These are phyloP conservation scores for Macrocybe sp. DNA, from an alignment of 1,284 basidiomycete species.

Conservation along the genomic window DNA sequence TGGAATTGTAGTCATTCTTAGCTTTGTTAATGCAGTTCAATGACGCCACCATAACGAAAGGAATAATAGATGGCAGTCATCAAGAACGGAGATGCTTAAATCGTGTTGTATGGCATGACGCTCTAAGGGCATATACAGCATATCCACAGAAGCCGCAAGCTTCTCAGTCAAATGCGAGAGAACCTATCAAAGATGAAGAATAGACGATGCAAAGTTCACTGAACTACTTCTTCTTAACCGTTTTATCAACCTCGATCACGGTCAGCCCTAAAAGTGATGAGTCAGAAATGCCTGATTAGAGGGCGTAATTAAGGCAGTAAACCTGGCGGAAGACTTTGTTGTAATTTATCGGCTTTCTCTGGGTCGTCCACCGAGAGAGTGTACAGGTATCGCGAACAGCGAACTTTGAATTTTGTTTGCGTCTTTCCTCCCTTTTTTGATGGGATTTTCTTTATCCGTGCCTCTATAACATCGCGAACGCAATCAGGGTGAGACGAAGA, in stretches of 20 bases:
- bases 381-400: slow-evolving; percentile 97
- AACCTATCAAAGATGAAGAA: background rate
- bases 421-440: slow-evolving; percentile 70
- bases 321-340: slow-evolving; percentile 95
- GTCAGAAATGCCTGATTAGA: background rate
- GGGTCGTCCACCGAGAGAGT: slow-evolving; percentile 93
- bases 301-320: slow-evolving; percentile 26
- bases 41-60: too few relatives aligned
- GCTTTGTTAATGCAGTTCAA: too few relatives aligned
- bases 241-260: slow-evolving; percentile 60
- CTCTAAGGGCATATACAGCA: background rate
- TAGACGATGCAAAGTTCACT: background rate
- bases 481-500: slow-evolving; percentile 1
- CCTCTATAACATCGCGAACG: slow-evolving; percentile 49
- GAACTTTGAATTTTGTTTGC: slow-evolving; percentile 98
- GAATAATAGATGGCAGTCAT: too few relatives aligned
- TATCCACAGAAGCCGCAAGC: slow-evolving; percentile 4
- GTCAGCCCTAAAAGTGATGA: slow-evolving; percentile 43
- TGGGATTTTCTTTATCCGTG: slow-evolving; percentile 93
- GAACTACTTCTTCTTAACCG: slow-evolving; percentile 64
- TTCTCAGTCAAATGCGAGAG: background rate
- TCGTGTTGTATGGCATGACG: too few relatives aligned
- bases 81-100: too few relatives aligned
- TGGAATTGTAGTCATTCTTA: too few relatives aligned
- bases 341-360: slow-evolving; percentile 98